Evolutionary conservation across 2,329 filamentous ascomycete genomes (phyloP), one percentile per base, ranked within the genome.

Genomic region (Neopestalotiopsis sp.): DNA sequence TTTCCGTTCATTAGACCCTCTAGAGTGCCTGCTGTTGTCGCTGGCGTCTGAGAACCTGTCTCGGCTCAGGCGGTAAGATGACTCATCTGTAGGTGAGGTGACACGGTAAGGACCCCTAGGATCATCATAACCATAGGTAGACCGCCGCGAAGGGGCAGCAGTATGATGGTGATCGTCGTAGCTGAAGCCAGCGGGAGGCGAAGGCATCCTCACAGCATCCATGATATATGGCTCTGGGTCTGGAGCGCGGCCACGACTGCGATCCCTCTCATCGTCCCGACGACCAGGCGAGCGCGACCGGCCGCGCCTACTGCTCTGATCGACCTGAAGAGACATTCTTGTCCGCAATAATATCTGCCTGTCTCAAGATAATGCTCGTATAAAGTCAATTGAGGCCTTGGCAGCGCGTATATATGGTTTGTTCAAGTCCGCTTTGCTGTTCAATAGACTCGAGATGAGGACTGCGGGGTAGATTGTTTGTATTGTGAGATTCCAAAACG

Each of bases 261-360:
- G 78, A 65, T 80, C 79, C 63, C 76, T 79, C 72, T 81, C 75
- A 68, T 76, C 73, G 71, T 77, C 76, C 6, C 76, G 76, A 76
- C 79, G 83, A 75, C 77, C 81, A 61, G 79, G 81, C 0, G 87
- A 88, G 66, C 82, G 81, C 65, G 86, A 85, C 66, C 85, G 85
- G 63, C 80, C 83, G 67, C 83, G 82, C 61, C 81, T 81, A 63
- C 79, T 77, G 69, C 76, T 76, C 68, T 84, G 82, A 69, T 85
- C 84, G 66, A 87, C 83, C 67, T 82, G 80, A 59, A 88, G 80
- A 73, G 87, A 88, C 87, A 89, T 89, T 28, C 24, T 28, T 14
- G 56, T 24, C 34, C 6, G 13, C 14, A 20, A 65, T 17, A 13
- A 13, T n/a, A 28, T 58, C 13, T 10, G 6, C 12, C 40, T 28